Percentiles rank a stretch among this genome's conserved stretches.
phyloP scores from a whole-genome alignment of 257 asterid species.

The Solanum chilense region DNA sequence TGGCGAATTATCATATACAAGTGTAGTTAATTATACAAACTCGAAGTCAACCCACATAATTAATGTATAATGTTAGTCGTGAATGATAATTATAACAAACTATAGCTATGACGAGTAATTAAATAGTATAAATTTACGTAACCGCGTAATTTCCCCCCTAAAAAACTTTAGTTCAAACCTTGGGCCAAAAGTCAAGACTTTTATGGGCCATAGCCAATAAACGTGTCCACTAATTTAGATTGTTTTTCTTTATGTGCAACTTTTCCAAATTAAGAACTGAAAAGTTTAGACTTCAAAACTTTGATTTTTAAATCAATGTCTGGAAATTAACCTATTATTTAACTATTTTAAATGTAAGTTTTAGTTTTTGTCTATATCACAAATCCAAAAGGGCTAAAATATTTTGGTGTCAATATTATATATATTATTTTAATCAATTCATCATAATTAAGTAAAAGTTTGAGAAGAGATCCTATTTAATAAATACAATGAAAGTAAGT shows the following conservation, averaged over 20 bases:
- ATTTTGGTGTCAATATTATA: neutral
- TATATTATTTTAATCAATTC: neutral
- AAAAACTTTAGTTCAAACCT: neutral
- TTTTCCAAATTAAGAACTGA: neutral
- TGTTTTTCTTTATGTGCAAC: neutral
- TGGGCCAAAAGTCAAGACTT: neutral
- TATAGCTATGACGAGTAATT: no score
- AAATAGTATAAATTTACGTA: no score
- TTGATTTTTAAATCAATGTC: neutral
- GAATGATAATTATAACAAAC: no score
- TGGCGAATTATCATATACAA: no score
- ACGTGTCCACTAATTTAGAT: neutral
- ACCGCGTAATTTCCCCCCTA: fast-evolving
- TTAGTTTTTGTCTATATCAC: neutral
- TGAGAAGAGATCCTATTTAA: neutral
- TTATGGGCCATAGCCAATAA: neutral
- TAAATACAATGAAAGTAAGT: neutral
- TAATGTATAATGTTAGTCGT: no score
- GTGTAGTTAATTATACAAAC: no score
- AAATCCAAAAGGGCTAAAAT: neutral
- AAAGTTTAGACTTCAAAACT: neutral
- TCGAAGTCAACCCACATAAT: no score
- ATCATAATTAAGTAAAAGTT: neutral
- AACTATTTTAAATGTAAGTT: neutral
- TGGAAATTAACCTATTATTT: neutral